phyloP scores from a whole-genome alignment of 2,329 filamentous ascomycete genomes.

The Neophaeococcomyces mojaviensis region DNA sequence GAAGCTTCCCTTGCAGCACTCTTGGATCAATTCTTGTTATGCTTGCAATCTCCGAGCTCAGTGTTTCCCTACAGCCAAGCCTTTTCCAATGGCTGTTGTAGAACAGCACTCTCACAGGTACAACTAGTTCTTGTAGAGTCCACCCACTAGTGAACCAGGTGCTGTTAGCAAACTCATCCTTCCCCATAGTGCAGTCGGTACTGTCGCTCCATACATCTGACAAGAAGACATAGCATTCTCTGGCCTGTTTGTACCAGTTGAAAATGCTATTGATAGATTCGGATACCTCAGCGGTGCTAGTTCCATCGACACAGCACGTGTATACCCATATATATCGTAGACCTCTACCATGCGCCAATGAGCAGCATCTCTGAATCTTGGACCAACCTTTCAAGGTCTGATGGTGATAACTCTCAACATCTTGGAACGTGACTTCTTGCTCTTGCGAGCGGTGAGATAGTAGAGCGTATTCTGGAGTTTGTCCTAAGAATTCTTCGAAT shows the following conservation, averaged over 20 bases:
- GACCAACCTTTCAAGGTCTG: not conserved
- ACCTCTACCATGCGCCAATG: constrained; percentile 1
- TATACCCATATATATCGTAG: constrained; percentile 20
- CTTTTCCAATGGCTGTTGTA: constrained; percentile 9
- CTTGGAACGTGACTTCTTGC: constrained; percentile 16
- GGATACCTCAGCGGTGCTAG: constrained; percentile 15
- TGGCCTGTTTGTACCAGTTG: constrained; percentile 15
- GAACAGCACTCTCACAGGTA: constrained; percentile 5
- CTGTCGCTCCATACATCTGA: constrained; percentile 12
- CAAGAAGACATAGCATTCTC: constrained; percentile 17
- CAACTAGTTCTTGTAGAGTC: constrained; percentile 9
- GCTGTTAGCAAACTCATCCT: not conserved
- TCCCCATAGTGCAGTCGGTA: not conserved
- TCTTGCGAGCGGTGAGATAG: constrained; percentile 18
- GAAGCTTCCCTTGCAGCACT: not conserved
- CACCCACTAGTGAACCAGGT: constrained; percentile 4
- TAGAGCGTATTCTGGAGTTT: constrained; percentile 10
- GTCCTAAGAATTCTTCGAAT: constrained; percentile 5
- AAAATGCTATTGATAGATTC: constrained; percentile 16
- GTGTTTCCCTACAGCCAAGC: constrained; percentile 7
- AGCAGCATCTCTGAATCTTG: constrained; percentile 5
- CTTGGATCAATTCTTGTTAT: not conserved
- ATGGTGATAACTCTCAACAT: not conserved
- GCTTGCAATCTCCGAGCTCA: not conserved
- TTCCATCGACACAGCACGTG: constrained; percentile 21